Percentiles rank a stretch among this genome's conserved stretches.
Conservation (phyloP, 345 rosid species). For the Physaria fendleri region DNA sequence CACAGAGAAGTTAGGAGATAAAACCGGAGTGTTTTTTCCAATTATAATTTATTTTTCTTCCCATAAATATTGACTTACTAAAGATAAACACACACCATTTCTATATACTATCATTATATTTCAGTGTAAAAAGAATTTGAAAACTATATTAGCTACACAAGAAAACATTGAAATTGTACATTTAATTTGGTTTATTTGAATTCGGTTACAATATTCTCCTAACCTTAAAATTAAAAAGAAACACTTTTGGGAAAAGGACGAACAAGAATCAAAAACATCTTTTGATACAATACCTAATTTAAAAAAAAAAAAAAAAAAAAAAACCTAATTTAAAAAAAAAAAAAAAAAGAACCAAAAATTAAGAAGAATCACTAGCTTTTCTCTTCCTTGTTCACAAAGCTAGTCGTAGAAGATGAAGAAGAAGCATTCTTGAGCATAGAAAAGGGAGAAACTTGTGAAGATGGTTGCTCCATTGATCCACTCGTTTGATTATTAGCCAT, state of each 20-base stretch:
- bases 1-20: conserved; percentile 25
- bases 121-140: not conserved
- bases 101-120: no score
- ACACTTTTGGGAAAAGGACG: not conserved
- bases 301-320: not conserved
- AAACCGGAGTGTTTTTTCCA: conserved; percentile 9
- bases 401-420: conserved; percentile 28
- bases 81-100: no score
- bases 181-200: conserved; percentile 6
- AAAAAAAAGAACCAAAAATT: not conserved
- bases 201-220: not conserved
- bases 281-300: conserved; percentile 10
- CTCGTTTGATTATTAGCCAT: conserved; percentile 27
- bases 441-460: conserved; percentile 33
- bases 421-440: conserved; percentile 40
- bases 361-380: conserved; percentile 30
- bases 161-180: conserved; percentile 10
- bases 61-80: not conserved
- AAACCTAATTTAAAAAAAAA: conserved; percentile 11
- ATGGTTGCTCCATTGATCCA: conserved; percentile 20
- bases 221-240: not conserved
- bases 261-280: conserved; percentile 22
- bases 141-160: not conserved
- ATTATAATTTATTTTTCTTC: not conserved
- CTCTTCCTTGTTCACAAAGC: conserved; percentile 32